Evolutionary conservation across 2,329 filamentous ascomycete species (phyloP), one percentile per base, ranked within the genome.

Genomic region (Myriosclerotinia duriaeana): DNA sequence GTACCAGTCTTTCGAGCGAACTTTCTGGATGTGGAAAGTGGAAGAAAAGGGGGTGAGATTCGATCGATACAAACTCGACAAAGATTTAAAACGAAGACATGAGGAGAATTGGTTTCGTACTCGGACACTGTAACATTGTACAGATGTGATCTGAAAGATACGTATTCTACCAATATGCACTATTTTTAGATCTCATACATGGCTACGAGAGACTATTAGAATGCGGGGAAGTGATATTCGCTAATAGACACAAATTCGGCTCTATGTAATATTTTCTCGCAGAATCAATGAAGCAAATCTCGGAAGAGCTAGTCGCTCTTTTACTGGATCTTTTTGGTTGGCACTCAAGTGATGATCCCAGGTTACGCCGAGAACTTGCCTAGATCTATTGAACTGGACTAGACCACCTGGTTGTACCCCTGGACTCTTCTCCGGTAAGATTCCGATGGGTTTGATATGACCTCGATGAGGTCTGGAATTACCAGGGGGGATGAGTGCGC

Each of bases 41-140:
- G 26, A 59, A 59, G 55, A 59, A 59, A 58, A 40, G 55, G 42
- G 55, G 55, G 44, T 26, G 26, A 15, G 20, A 26, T 56, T 55
- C n/a, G 38, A 46, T 46, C 55, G 6, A 59, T 46, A 46, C 42
- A 46, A 59, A 44, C 17, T 44, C 42, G 17, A 36, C 40, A 46
- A 46, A 46, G 9, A 59, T 30, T 20, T n/a, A 11, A n/a, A 20
- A 46, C 11, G 9, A 58, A 46, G 40, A 34, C 11, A 15, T 11
- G 6, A 46, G 14, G 26, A 46, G 26, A 12, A 11, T 44, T 30
- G 42, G 15, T 59, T 34, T 46, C 40, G 40, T 15, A 46, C 40
- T 44, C 17, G 40, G 11, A 34, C 5, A 34, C 22, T 17, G 12
- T 26, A 26, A 26, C 26, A 55, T 12, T 15, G 30, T 34, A 34